Base-by-base conservation (phyloP, 805 yeast genomes). In the Metschnikowia hibisci region DNA sequence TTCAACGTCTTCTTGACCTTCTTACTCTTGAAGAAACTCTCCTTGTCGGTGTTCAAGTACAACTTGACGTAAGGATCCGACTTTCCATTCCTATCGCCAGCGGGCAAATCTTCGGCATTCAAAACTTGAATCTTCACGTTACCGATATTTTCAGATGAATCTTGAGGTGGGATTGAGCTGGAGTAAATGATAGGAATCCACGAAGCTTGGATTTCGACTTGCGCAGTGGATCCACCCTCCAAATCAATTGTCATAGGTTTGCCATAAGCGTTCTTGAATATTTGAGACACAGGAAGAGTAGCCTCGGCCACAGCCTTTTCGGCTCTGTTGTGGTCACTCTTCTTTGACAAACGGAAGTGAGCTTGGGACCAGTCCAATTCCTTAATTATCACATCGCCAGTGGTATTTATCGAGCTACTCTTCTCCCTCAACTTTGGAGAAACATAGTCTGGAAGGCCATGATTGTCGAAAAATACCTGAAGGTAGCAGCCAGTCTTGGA, bases 71-170 rank as follows among this genome's bases (percentile, higher is more conserved):
- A 91, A 43, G 99, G 99, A 66, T 93, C 99, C 3, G 96, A 87
- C 61, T 85, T 84, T 39, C 98, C 98, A 54, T 83, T 84, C 25
- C 86, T 71, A 65, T 93, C 99, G n/a, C 90, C 95, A 11, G 96
- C 76, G 31, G 84, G 79, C 45, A 93, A 73, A 40, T 78, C 77
- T 12, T 74, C 74, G 3, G 93, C 98, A 38, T 73, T 70, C 34
- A 81, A 51, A 4, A 87, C 72, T 25, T 75, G 78, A 28, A 89
- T 73, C 16, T 71, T 73, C 52, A 91, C 63, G 23, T 67, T 69
- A 61, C 99, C 99, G 45, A 81, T 73, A 61, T 88, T 84, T 38
- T 82, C 76, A 49, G 82, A 78, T 33, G 84, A 71, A 64, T 93
- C 99, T 30, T 77, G 73, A 13, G 80, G 78, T 43, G 95, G 95